Percentiles rank a stretch among this genome's conserved stretches.
Evolutionary conservation across 2,329 filamentous ascomycete genomes (phyloP).

Genomic region (Venturia effusa): DNA sequence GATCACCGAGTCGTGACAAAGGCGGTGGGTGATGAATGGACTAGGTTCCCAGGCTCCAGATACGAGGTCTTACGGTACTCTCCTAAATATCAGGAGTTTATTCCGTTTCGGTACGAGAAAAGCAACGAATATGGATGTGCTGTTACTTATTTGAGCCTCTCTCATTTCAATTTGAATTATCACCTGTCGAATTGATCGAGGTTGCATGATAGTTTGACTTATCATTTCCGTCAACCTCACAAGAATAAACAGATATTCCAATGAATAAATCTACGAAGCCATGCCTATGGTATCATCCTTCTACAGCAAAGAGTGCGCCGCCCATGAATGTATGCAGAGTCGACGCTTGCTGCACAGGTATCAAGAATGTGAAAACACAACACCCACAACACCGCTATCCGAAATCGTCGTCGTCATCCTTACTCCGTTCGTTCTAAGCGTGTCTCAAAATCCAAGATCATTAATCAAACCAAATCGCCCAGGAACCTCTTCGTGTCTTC

Average conservation of each 20-base stretch:
- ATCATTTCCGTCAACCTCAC: too few relatives aligned
- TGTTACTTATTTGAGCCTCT: too few relatives aligned
- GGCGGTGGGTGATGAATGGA: background rate
- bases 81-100: too few relatives aligned
- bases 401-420: background rate
- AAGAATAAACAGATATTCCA: background rate
- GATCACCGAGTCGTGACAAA: background rate
- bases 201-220: too few relatives aligned
- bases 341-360: background rate
- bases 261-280: background rate
- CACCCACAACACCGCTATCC: background rate
- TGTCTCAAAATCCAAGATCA: background rate
- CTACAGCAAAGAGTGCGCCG: background rate
- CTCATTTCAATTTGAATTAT: too few relatives aligned
- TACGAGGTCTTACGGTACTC: too few relatives aligned
- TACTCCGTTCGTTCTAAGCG: background rate
- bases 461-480: background rate
- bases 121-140: too few relatives aligned
- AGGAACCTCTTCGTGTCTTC: background rate
- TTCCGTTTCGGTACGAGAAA: too few relatives aligned
- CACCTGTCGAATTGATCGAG: too few relatives aligned
- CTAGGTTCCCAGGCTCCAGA: background rate
- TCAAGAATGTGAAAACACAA: background rate
- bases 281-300: conserved; percentile 1
- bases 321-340: background rate